These are phyloP conservation scores for Trichaptum fuscoviolaceum DNA, from an alignment of 768 basidiomycete genomes.

Conservation along the genomic window DNA sequence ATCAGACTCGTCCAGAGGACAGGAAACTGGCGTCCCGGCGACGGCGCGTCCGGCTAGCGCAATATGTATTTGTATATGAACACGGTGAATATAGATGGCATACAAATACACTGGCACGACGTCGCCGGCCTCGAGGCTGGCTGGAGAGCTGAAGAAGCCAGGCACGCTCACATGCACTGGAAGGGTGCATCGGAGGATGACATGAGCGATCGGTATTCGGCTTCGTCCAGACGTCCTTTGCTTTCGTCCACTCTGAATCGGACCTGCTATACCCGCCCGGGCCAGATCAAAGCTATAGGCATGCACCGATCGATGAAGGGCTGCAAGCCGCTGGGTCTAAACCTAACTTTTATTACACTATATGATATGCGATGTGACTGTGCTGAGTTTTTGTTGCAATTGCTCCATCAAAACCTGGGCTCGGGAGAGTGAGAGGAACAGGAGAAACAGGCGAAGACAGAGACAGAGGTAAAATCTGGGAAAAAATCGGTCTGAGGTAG, in stretches of 20 bases:
- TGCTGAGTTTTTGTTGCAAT: neutral
- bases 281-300: neutral
- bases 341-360: neutral
- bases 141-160: neutral
- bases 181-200: neutral
- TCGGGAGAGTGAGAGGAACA: too few relatives aligned
- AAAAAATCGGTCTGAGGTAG: too few relatives aligned
- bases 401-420: too few relatives aligned
- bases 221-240: too few relatives aligned
- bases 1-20: too few relatives aligned
- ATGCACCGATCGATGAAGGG: neutral
- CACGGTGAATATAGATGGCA: too few relatives aligned
- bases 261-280: neutral
- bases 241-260: neutral
- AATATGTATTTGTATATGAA: too few relatives aligned
- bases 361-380: neutral
- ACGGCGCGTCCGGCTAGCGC: neutral
- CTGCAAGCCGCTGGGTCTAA: neutral
- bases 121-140: neutral
- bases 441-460: too few relatives aligned
- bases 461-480: too few relatives aligned
- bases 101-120: neutral
- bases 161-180: neutral
- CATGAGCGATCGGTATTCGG: neutral
- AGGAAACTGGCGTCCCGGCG: too few relatives aligned